Percentiles rank a stretch among this genome's conserved stretches.
Evolutionary conservation across 2,329 filamentous ascomycete genomes (phyloP).

Genomic region (Talaromyces sp.): DNA sequence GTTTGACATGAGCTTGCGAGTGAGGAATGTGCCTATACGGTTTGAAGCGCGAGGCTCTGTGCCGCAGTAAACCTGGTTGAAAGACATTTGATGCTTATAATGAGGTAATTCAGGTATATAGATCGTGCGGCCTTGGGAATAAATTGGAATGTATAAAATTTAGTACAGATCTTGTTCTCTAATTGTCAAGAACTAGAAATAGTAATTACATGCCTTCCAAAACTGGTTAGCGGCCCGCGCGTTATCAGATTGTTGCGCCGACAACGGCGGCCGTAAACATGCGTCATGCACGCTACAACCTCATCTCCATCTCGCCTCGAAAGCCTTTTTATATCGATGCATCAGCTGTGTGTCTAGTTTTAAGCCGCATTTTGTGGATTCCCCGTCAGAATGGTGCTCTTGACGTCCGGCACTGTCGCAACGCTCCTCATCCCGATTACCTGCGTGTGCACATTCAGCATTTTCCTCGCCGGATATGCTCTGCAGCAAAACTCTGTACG

Average conservation of each 20-base stretch:
- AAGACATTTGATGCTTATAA: too few relatives aligned
- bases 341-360: background rate
- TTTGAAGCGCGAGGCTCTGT: too few relatives aligned
- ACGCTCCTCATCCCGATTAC: conserved; percentile 49
- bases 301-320: background rate
- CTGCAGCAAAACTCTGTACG: conserved; percentile 81
- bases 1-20: too few relatives aligned
- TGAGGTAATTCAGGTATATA: too few relatives aligned
- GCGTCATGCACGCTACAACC: background rate
- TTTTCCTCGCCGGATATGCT: conserved; percentile 83
- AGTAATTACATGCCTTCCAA: background rate
- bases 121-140: too few relatives aligned
- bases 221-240: background rate
- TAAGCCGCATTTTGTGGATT: conserved; percentile 7
- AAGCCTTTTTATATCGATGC: background rate
- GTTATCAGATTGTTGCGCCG: background rate
- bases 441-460: conserved; percentile 68
- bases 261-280: background rate
- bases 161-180: too few relatives aligned
- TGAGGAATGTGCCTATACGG: too few relatives aligned
- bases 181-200: too few relatives aligned
- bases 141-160: too few relatives aligned
- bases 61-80: too few relatives aligned
- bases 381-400: conserved; percentile 36
- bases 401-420: conserved; percentile 41